These are phyloP conservation scores for Ceratocystis ficicola DNA, from an alignment of 2,329 filamentous ascomycete genomes.

Conservation along the genomic window DNA sequence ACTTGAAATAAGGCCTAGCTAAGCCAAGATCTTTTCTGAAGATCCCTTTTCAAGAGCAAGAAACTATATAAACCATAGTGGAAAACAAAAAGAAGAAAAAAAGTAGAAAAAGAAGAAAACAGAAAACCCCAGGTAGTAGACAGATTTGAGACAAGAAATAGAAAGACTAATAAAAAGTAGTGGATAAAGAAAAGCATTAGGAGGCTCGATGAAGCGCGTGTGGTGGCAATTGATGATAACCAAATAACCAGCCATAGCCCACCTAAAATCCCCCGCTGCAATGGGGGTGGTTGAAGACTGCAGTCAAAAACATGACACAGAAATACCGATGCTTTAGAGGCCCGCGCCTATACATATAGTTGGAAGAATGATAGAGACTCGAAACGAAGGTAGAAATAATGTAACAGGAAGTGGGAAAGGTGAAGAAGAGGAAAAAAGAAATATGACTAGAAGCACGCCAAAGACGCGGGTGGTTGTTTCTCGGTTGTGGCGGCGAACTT, in stretches of 20 bases:
- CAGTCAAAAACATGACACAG: conserved; percentile 1
- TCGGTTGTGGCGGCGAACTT: neutral
- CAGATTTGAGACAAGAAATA: conserved; percentile 12
- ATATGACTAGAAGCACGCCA: conserved; percentile 13
- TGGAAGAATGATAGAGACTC: conserved; percentile 14
- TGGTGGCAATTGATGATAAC: conserved; percentile 7
- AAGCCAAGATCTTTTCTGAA: conserved; percentile 6
- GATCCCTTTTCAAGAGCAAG: neutral
- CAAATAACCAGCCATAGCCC: neutral
- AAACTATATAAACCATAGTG: conserved; percentile 3
- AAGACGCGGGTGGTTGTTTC: neutral
- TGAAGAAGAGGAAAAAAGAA: conserved; percentile 13
- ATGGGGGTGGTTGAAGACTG: neutral
- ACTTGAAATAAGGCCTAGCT: conserved; percentile 1
- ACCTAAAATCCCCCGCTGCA: neutral
- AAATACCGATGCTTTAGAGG: conserved; percentile 9
- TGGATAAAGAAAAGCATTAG: neutral
- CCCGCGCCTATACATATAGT: conserved; percentile 5
- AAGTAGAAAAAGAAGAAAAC: conserved; percentile 5
- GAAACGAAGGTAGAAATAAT: conserved; percentile 16
- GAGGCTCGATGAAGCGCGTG: neutral
- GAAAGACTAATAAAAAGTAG: conserved; percentile 13
- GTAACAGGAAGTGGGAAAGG: conserved; percentile 8
- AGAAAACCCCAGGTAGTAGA: conserved; percentile 1
- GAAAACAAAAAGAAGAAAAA: neutral